Evolutionary conservation across 2,329 filamentous ascomycete species (phyloP).

Genomic region (Sporothrix euskadiensis): DNA sequence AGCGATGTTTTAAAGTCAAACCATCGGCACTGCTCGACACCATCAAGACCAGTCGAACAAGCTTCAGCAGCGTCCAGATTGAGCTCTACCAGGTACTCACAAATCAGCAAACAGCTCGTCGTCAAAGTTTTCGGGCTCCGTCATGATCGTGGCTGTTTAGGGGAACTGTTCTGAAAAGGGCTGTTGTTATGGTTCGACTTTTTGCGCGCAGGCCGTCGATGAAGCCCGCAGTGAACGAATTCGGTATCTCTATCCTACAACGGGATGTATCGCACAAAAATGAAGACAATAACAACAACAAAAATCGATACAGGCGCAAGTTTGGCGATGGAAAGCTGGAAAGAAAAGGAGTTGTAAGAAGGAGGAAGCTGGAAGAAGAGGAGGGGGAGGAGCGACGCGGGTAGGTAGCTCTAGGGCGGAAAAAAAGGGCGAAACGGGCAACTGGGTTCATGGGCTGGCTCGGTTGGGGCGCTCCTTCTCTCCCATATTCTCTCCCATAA

Average conservation of each 20-base stretch:
- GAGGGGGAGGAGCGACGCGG: neutral
- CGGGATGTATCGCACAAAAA: neutral
- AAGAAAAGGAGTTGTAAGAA: neutral
- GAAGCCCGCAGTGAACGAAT: neutral
- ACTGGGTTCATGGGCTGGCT: neutral
- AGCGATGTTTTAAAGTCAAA: neutral
- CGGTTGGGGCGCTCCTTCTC: neutral
- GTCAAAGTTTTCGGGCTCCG: conserved; percentile 74
- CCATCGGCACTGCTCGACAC: neutral
- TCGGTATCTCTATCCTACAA: conserved; percentile 7
- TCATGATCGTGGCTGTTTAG: conserved; percentile 51
- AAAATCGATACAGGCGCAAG: neutral
- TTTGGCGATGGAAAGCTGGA: neutral
- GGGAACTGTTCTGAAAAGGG: neutral
- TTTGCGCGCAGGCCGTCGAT: neutral
- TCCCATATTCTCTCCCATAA: neutral
- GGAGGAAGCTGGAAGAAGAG: neutral
- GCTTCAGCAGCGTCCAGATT: neutral
- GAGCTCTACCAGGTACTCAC: conserved; percentile 54
- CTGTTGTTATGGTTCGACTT: neutral
- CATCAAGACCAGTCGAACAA: neutral
- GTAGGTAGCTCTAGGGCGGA: conserved; percentile 1
- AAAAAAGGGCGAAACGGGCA: neutral
- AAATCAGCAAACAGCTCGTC: conserved; percentile 91
- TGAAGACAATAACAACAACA: neutral